Evolutionary conservation across 2,329 filamentous ascomycete genomes (phyloP), one percentile per base, ranked within the genome.

Genomic region (Dothideomycetidae sp.): DNA sequence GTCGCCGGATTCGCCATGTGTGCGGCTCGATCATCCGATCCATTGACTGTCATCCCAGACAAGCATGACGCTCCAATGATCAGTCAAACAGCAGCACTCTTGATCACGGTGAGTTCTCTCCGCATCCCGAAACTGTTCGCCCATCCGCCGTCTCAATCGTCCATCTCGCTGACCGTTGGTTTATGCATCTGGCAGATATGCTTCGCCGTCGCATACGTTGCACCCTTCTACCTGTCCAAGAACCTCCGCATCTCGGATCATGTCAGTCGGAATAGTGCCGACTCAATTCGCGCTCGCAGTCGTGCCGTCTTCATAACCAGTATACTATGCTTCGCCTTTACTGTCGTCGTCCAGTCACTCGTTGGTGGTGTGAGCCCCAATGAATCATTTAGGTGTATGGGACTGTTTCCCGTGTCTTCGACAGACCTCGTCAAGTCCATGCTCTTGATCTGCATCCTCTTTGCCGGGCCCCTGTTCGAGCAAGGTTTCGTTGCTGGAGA

Each of bases 141-240:
- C 36, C 28, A 31, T 19, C 19, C n/a, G n/a, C n/a, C n/a, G n/a
- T n/a, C n/a, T n/a, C n/a, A n/a, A n/a, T n/a, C n/a, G n/a, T n/a
- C n/a, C n/a, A n/a, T 12, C 36, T 26, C 21, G 21, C n/a, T 38
- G 36, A 38, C 29, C 36, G 36, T 38, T 38, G 5, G 28, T 17
- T 19, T 21, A 18, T 28, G 30, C n/a, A 26, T n/a, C 21, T n/a
- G 21, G 28, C 16, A 38, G 36, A 62, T 86, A 44, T 59, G 77
- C 44, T 93, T 92, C 60, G 93, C 84, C n/a, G 58, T 85, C 48
- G 62, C 84, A 62, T 98, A 96, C 62, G 82, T 98, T 50, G 64
- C 81, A 3, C 88, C 90, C 15, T 84, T 96, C 59, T 94, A 98
- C 64, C 67, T 88, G 45, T 90, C 79, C 13, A 59, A 74, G 3